Base-by-base conservation (phyloP, 2,329 filamentous ascomycete species). In the Ceratocystis lukuohia region DNA sequence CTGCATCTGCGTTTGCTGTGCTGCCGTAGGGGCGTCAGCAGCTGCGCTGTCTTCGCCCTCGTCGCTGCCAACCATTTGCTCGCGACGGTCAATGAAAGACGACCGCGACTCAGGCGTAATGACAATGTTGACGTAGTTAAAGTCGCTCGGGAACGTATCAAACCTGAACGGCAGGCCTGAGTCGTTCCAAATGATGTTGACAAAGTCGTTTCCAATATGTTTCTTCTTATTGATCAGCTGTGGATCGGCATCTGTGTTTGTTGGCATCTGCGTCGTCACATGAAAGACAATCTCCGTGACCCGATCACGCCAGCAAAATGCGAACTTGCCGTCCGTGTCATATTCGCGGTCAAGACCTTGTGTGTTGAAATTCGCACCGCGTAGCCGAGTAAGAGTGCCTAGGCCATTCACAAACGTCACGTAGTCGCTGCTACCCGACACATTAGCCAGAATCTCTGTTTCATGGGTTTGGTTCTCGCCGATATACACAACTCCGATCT, bases 111-210 rank as follows among this genome's bases (percentile, higher is more conserved):
- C 89, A 0, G 94, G 94, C 1, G 89, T 90, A 72, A 99, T 93
- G 71, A 97, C 88, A 71, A 99, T 97, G 74, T 96, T 91, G 73
- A 99, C 91, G 73, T 89, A 96, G 73, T 96, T 97, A 80, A 99
- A 96, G 67, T 93, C 88, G 0, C 91, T 95, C 0, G 91, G 91
- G 71, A 99, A 96, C 0, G 90, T 96, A 73, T 96, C 85, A 73
- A 96, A 96, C 65, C 84, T 82, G 77, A 96, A 97, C 0, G 89
- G 88, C 61, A 87, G 75, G n/a, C 94, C 93, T 1, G 92, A 96
- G 72, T 96, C 91, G 74, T 99, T 99, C 81, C 95, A 99, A 67
- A 99, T 88, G 71, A 99, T 96, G 74, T 96, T 97, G 73, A 99
- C 94, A 74, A 90, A 96, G 75, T 97, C 94, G 73, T 99, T 99